These are phyloP conservation scores for Geosiphon pyriformis DNA, from an alignment of 192 early-diverging fungal species.

Conservation along the genomic window DNA sequence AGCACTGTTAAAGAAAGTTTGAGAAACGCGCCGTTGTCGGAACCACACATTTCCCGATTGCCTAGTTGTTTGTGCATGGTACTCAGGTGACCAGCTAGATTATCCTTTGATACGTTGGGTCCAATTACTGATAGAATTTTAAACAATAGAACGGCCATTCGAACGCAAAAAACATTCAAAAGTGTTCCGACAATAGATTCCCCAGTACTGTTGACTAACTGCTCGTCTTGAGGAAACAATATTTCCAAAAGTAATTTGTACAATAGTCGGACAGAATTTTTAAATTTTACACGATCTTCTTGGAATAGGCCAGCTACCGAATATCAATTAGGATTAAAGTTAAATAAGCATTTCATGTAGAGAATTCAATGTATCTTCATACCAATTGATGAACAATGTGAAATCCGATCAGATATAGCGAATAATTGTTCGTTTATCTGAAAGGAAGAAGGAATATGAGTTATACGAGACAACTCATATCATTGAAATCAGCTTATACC, in stretches of 20 bases:
- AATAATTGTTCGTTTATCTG: slow-evolving; percentile 7
- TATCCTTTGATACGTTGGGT: not conserved
- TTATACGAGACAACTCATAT: too few species aligned
- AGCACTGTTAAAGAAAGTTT: slow-evolving; percentile 36
- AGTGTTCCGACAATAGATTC: not conserved
- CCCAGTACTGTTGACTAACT: not conserved
- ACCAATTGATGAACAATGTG: not conserved
- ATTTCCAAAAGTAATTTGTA: slow-evolving; percentile 2
- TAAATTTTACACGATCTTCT: slow-evolving; percentile 4
- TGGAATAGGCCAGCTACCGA: not conserved
- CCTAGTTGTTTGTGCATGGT: slow-evolving; percentile 58
- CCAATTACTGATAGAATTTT: not conserved
- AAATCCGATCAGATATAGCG: not conserved
- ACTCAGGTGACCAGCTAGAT: slow-evolving; percentile 32
- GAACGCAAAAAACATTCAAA: slow-evolving; percentile 8
- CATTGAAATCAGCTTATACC: not conserved
- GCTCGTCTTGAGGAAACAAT: not conserved
- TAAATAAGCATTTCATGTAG: not conserved
- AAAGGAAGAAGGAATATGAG: not conserved
- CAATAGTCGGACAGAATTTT: slow-evolving; percentile 2
- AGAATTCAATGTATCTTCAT: not conserved
- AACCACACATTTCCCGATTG: slow-evolving; percentile 51
- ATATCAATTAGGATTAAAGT: not conserved
- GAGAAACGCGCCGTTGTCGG: slow-evolving; percentile 48
- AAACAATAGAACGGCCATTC: slow-evolving; percentile 7